Percentiles rank a stretch among this genome's conserved stretches.
phyloP scores from a whole-genome alignment of 257 asterid genomes.

The Datura wrightii region DNA sequence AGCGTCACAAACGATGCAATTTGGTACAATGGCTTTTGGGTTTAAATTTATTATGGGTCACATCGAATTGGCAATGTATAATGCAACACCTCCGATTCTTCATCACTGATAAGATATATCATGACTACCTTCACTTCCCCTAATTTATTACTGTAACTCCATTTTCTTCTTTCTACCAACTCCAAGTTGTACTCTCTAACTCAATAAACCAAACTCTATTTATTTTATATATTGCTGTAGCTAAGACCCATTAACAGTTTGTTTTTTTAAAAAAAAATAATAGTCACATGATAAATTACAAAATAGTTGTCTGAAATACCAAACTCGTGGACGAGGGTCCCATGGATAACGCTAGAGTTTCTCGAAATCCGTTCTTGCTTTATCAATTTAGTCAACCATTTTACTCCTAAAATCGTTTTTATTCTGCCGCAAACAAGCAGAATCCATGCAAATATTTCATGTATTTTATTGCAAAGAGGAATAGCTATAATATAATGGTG shows the following conservation, averaged over 20 bases:
- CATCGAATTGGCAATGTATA: no score
- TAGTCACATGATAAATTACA: neutral
- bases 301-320: neutral
- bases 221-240: neutral
- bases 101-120: neutral
- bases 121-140: slow-evolving; percentile 19
- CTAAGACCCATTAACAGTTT: slow-evolving; percentile 4
- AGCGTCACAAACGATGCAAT: neutral
- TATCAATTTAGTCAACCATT: slow-evolving; percentile 12
- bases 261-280: neutral
- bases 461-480: neutral
- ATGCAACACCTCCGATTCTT: neutral
- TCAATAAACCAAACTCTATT: slow-evolving; percentile 7
- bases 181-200: neutral
- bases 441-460: neutral
- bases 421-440: neutral
- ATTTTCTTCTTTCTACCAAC: neutral
- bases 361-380: neutral
- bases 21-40: neutral
- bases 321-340: slow-evolving; percentile 31
- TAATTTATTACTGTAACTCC: neutral
- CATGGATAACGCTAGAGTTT: neutral
- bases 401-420: neutral
- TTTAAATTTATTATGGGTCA: neutral
- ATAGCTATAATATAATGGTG: neutral